Evolutionary conservation across 208 protist species (phyloP).

Genomic region (Acanthamoeba healyi): DNA sequence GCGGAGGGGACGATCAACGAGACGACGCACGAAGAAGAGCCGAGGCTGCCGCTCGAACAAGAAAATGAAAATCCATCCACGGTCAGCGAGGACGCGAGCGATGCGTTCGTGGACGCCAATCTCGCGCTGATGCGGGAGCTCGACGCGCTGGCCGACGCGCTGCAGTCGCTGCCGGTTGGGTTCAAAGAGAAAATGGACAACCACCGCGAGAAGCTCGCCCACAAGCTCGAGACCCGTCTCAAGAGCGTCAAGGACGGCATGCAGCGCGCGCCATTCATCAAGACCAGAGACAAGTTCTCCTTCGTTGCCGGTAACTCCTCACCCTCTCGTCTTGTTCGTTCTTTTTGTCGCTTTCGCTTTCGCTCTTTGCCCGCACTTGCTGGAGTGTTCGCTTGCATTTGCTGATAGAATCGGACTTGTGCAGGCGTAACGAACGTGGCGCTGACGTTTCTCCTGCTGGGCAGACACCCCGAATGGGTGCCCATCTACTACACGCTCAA

Average conservation of each 20-base stretch:
- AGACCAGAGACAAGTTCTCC: slow-evolving; percentile 64
- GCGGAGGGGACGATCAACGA: no score
- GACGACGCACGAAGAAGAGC: neutral
- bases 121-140: slow-evolving; percentile 45
- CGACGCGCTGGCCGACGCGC: slow-evolving; percentile 11
- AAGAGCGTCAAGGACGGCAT: slow-evolving; percentile 56
- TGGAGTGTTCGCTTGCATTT: neutral
- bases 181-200: slow-evolving; percentile 57
- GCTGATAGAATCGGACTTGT: neutral
- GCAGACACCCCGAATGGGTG: slow-evolving; percentile 53
- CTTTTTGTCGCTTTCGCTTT: neutral
- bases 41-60: neutral
- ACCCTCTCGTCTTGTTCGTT: neutral
- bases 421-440: slow-evolving; percentile 51
- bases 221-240: slow-evolving; percentile 1
- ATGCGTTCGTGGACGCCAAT: slow-evolving; percentile 63
- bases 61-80: neutral
- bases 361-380: no score
- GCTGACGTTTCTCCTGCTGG: slow-evolving; percentile 49
- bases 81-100: slow-evolving; percentile 42
- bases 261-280: slow-evolving; percentile 61
- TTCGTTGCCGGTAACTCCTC: slow-evolving; percentile 15
- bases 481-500: slow-evolving; percentile 18
- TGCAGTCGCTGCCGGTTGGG: neutral
- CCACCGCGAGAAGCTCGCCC: slow-evolving; percentile 49